Percentiles rank a stretch among this genome's conserved stretches.
Conservation (phyloP, 2,329 filamentous ascomycete genomes). For the Chaetomiaceae sp. region DNA sequence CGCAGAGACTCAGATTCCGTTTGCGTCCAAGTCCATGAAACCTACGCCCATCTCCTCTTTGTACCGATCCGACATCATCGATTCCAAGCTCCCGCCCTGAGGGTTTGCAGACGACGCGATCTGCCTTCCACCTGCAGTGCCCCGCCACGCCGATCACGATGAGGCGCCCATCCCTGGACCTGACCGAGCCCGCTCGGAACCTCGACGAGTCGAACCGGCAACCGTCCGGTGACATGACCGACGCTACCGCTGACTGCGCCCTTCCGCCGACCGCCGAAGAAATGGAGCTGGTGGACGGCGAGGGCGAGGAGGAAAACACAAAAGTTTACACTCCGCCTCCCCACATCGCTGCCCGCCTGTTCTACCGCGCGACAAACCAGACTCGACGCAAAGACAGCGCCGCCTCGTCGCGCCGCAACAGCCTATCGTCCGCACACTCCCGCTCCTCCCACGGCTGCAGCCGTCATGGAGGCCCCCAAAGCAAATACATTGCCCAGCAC, state of each 20-base stretch:
- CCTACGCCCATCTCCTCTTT: slow-evolving; percentile 4
- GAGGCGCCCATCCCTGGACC: slow-evolving; percentile 30
- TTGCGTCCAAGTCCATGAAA: slow-evolving; percentile 10
- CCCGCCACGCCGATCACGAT: slow-evolving; percentile 23
- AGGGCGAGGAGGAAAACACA: slow-evolving; percentile 32
- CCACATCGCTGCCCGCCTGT: slow-evolving; percentile 67
- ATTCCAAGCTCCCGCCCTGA: slow-evolving; percentile 10
- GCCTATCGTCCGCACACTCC: slow-evolving; percentile 70
- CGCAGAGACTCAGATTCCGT: background rate
- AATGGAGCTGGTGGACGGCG: slow-evolving; percentile 26
- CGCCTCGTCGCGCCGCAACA: slow-evolving; percentile 74
- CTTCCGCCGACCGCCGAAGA: slow-evolving; percentile 24
- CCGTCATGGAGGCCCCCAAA: slow-evolving; percentile 57
- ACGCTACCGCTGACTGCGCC: slow-evolving; percentile 23
- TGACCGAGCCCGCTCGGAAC: slow-evolving; percentile 31
- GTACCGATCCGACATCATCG: slow-evolving; percentile 8
- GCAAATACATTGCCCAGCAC: slow-evolving; percentile 73
- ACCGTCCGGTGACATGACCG: slow-evolving; percentile 22
- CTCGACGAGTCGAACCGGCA: slow-evolving; percentile 30
- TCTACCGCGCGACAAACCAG: slow-evolving; percentile 61
- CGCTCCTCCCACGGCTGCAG: slow-evolving; percentile 60
- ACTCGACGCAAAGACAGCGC: slow-evolving; percentile 70
- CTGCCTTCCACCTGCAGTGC: background rate
- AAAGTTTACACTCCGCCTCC: slow-evolving; percentile 60
- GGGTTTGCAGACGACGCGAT: background rate